These are phyloP conservation scores for Isatis lusitanica DNA, from an alignment of 441 rosid genomes.

Conservation along the genomic window DNA sequence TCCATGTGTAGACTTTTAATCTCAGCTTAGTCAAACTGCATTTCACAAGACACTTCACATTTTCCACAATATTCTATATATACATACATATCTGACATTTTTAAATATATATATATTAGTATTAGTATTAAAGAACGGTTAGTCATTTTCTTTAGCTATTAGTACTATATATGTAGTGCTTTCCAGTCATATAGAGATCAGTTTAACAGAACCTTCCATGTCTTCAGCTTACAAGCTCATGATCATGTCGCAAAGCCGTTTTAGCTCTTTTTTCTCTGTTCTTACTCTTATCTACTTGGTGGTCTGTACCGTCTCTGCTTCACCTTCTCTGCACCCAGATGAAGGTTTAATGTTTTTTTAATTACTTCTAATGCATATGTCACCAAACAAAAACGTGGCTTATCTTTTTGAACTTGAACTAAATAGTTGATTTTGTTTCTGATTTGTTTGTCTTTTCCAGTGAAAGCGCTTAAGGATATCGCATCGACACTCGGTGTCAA, in stretches of 20 bases:
- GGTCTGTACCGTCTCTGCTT: slow-evolving; percentile 7
- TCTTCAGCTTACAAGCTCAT: slow-evolving; percentile 21
- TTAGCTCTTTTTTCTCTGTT: not conserved
- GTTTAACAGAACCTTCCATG: slow-evolving; percentile 3
- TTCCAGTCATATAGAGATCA: slow-evolving; percentile 17
- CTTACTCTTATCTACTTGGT: slow-evolving; percentile 15
- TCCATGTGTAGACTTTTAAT: slow-evolving; percentile 31
- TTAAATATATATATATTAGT: not conserved
- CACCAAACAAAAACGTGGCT: not conserved
- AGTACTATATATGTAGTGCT: not conserved
- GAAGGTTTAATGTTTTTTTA: slow-evolving; percentile 32
- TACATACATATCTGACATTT: not conserved
- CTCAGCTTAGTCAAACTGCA: slow-evolving; percentile 26
- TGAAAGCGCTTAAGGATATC: slow-evolving; percentile 32
- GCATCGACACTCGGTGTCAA: slow-evolving; percentile 27
- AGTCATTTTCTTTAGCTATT: not conserved
- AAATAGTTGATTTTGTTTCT: not conserved
- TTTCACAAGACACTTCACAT: slow-evolving; percentile 23
- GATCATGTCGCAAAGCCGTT: slow-evolving; percentile 26
- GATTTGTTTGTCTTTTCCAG: slow-evolving; percentile 13
- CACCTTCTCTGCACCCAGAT: slow-evolving; percentile 35
- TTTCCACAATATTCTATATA: slow-evolving; percentile 14
- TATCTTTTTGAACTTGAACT: not conserved
- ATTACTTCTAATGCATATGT: not conserved
- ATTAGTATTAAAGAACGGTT: not conserved